Evolutionary conservation across 2,329 filamentous ascomycete species (phyloP), one percentile per base, ranked within the genome.

Genomic region (Calonectria fujianensis): DNA sequence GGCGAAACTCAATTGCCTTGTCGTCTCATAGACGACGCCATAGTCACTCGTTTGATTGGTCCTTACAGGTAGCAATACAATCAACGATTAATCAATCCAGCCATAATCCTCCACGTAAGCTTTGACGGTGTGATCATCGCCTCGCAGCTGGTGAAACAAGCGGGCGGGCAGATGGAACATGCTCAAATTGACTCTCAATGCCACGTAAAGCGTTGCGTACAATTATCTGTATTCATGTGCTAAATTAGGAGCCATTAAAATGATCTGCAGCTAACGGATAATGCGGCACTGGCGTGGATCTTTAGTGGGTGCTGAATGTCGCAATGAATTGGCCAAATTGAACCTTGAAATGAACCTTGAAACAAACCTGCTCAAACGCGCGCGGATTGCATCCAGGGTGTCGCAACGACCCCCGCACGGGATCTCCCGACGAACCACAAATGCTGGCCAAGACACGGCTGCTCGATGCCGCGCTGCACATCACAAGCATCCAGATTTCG

Each of bases 341-440:
- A 48, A n/a, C 7, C 13, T 18, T 8, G 9, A 27, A 3, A 35
- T 39, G 41, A 48, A n/a, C 7, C 13, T 18, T 18, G 20, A 27
- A 39, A 37, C 4, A 24, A 61, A 61, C 37, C 24, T 61, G 54
- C 54, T 61, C 54, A 61, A 61, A 39, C n/a, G 35, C 54, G 54
- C 54, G 35, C 54, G 52, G 11, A 4, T 16, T 27, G 32, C 8
- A 39, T 61, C 54, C 24, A 14, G 32, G 57, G n/a, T 29, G 35
- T 41, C 9, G 57, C 32, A 61, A 18, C 18, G 32, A 39, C 57
- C 57, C 54, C 57, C n/a, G 31, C n/a, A 61, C 51, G 27, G 13
- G n/a, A 61, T 41, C 57, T 61, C 10, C 57, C n/a, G 35, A 8
- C 20, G 29, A 24, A 18, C 3, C 20, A 18, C 35, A 39, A 61